phyloP scores from a whole-genome alignment of 179 eudicot genomes.

The Silene vulgaris region DNA sequence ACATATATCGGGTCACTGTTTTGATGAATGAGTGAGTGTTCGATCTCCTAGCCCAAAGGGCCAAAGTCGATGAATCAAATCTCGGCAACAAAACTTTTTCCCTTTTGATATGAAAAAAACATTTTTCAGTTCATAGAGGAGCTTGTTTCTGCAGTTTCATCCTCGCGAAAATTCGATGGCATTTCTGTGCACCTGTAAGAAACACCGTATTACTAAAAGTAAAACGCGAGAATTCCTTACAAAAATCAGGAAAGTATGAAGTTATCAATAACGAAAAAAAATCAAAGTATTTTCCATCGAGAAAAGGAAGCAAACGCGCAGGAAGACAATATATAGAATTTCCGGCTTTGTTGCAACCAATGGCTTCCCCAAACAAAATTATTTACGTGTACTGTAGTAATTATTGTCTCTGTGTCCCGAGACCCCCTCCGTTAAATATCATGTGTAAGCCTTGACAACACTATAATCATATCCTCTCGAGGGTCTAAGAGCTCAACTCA shows the following conservation, averaged over 20 bases:
- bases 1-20: background rate
- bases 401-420: too few relatives aligned
- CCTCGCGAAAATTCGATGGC: constrained; percentile 80
- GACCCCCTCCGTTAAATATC: background rate
- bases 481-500: background rate
- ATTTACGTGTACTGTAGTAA: too few relatives aligned
- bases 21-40: background rate
- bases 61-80: background rate
- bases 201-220: background rate
- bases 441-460: background rate
- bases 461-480: background rate
- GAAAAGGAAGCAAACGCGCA: background rate
- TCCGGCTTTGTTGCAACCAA: too few relatives aligned
- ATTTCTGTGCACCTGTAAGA: constrained; percentile 50
- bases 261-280: background rate
- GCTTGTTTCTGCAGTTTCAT: constrained; percentile 73
- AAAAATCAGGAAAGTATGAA: background rate
- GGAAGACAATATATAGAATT: too few relatives aligned
- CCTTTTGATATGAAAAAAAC: background rate
- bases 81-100: background rate
- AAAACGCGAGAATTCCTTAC: background rate
- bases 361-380: too few relatives aligned
- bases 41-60: background rate
- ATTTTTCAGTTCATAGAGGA: constrained; percentile 55
- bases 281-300: background rate